Evolutionary conservation across 2,329 filamentous ascomycete genomes (phyloP).

Genomic region (Epichloe hybrida): DNA sequence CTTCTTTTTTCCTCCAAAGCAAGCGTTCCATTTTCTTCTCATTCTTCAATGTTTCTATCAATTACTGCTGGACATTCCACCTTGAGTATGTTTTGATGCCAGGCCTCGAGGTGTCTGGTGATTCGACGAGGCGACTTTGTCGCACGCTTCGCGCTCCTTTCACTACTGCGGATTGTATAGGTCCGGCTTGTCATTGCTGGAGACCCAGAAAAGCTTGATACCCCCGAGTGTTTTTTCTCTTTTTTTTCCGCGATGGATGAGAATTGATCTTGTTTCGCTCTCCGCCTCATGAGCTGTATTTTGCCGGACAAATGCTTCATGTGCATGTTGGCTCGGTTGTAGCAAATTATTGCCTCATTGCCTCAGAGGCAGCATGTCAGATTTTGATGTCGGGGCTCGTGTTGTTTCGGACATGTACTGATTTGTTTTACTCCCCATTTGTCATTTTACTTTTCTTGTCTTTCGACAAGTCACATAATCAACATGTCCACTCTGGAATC

Average conservation of each 20-base stretch:
- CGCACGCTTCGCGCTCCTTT: neutral
- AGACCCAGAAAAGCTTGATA: slow-evolving; percentile 20
- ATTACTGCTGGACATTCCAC: neutral
- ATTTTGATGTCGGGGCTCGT: neutral
- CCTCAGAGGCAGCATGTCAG: neutral
- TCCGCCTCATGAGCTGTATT: neutral
- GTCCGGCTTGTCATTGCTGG: slow-evolving; percentile 8
- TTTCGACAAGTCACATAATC: neutral
- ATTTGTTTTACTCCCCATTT: neutral
- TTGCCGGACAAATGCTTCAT: neutral
- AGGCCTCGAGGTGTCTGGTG: slow-evolving; percentile 8
- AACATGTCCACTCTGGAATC: neutral
- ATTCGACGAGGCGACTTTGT: slow-evolving; percentile 12
- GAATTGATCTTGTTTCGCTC: neutral
- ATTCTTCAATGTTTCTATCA: neutral
- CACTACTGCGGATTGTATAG: neutral
- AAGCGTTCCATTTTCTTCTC: slow-evolving; percentile 6
- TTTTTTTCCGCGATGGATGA: slow-evolving; percentile 3
- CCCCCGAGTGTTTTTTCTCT: slow-evolving; percentile 16
- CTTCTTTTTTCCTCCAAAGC: slow-evolving; percentile 11
- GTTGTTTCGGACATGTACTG: neutral
- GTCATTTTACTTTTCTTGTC: neutral
- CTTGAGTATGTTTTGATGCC: slow-evolving; percentile 10
- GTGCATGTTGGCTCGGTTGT: neutral
- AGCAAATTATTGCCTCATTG: neutral